Conservation (phyloP, 2,329 filamentous ascomycete genomes). For the Aspergillus unguis region DNA sequence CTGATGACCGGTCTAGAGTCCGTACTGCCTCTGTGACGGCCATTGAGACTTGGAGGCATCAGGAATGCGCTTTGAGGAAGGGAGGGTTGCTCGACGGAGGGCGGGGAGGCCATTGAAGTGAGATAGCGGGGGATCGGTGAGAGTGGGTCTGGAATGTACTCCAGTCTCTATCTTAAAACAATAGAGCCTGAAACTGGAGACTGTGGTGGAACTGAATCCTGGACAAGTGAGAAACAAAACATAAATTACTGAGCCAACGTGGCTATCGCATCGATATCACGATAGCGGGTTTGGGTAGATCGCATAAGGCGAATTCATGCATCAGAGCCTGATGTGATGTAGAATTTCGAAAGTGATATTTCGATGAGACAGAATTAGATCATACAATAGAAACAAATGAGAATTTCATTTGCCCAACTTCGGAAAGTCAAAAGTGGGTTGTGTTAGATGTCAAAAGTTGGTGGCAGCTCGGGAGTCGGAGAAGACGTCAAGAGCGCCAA, state of each 20-base stretch:
- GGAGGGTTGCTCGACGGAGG: constrained; percentile 42
- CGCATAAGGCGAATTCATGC: constrained; percentile 18
- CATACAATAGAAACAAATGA: neutral
- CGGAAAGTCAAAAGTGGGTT: neutral
- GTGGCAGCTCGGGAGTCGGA: neutral
- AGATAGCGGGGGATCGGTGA: constrained; percentile 29
- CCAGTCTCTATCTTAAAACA: constrained; percentile 3
- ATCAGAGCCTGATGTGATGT: constrained; percentile 20
- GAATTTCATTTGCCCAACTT: neutral
- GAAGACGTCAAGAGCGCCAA: constrained; percentile 15
- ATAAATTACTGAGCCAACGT: neutral
- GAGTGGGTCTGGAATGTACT: constrained; percentile 35
- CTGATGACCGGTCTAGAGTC: constrained; percentile 85
- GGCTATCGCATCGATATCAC: neutral
- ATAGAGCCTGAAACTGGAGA: no score
- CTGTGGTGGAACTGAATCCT: no score
- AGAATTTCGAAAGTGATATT: neutral
- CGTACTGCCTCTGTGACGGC: constrained; percentile 56
- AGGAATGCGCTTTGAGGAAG: constrained; percentile 70
- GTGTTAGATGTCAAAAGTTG: neutral
- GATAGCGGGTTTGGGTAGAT: constrained; percentile 18
- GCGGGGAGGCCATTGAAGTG: constrained; percentile 30
- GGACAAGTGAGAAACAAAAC: neutral
- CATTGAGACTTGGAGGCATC: constrained; percentile 81
- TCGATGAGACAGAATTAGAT: neutral